Base-by-base conservation (phyloP, 1,284 basidiomycete genomes). In the Coniferiporia weirii region DNA sequence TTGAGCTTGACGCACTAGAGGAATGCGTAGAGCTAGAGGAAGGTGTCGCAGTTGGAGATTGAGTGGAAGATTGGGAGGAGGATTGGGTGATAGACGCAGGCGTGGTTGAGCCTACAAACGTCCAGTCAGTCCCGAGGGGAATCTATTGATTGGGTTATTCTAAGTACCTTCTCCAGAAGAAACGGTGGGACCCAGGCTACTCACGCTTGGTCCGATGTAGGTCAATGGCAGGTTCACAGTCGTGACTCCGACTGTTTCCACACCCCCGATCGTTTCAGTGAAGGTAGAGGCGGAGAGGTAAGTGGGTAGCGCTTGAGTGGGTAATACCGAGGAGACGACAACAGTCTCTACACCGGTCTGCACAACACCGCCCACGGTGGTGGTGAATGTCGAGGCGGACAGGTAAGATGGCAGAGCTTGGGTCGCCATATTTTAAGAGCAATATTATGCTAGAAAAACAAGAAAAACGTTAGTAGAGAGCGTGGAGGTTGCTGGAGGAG, bases 161-260 rank as follows among this genome's bases (percentile, higher is more conserved):
- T 44, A 52, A 52, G 38, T 52, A 52, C 32, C 43, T 51, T 51
- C 17, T 7, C 17, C 13, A 49, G 35, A 49, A 48, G 27, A 48
- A 47, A 27, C 38, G 32, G n/a, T 46, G 15, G 8, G 40, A 51
- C 17, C 20, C 27, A 47, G 22, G 46, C 27, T 35, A 59, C 61
- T 50, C 45, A 62, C 61, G 35, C 57, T 59, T 1, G 61, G 61
- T 20, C 61, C 61, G 22, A 62, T 55, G 51, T 62, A 62, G 20
- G 61, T 62, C 44, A 62, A 52, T 27, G 61, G 61, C 6, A 62
- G 51, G 45, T 54, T 43, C n/a, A 61, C 60, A 45, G 52, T 46
- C 20, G 60, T 35, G 20, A 54, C 52, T 15, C n/a, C 61, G 19
- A 53, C 54, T n/a, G 44, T 40, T 43, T 44, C 19, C 20, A 56